Evolutionary conservation across 1,139 yeast genomes (phyloP).

Genomic region (Candida pseudoviswanathii): DNA sequence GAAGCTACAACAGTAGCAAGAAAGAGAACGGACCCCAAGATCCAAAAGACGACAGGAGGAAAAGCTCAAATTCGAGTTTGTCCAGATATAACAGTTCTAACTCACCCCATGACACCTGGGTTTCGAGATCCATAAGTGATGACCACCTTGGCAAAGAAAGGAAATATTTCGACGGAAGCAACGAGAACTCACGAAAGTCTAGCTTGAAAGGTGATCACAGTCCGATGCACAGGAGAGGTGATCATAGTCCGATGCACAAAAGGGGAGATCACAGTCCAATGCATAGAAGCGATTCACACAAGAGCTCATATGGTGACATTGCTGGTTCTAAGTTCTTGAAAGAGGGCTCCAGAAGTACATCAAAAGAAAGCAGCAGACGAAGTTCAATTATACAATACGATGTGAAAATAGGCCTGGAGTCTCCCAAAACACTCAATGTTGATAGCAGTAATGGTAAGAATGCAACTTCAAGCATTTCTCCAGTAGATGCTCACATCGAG

Average conservation of each 20-base stretch:
- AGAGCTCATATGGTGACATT: constrained; percentile 8
- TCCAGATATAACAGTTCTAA: neutral
- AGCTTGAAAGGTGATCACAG: constrained; percentile 1
- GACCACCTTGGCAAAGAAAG: constrained; percentile 3
- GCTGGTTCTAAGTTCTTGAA: neutral
- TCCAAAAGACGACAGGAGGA: constrained; percentile 6
- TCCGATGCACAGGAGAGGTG: constrained; percentile 1
- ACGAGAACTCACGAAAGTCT: constrained; percentile 6
- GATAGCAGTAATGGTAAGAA: neutral
- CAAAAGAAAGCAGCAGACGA: constrained; percentile 7
- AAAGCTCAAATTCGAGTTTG: neutral
- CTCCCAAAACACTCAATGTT: constrained; percentile 5
- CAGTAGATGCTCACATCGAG: neutral
- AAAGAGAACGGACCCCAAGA: constrained; percentile 2
- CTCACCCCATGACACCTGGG: constrained; percentile 11
- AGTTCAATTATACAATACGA: constrained; percentile 3
- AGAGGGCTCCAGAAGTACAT: constrained; percentile 6
- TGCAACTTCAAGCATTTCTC: neutral
- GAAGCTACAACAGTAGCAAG: constrained; percentile 2
- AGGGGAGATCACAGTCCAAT: neutral
- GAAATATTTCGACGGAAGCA: neutral
- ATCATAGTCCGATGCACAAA: no score
- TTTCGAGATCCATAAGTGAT: neutral
- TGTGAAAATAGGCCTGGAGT: constrained; percentile 3
- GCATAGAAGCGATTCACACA: constrained; percentile 7